Percentiles rank a stretch among this genome's conserved stretches.
Evolutionary conservation across 495 filamentous ascomycete genomes (phyloP).

Genomic region (Podospora appendiculata): DNA sequence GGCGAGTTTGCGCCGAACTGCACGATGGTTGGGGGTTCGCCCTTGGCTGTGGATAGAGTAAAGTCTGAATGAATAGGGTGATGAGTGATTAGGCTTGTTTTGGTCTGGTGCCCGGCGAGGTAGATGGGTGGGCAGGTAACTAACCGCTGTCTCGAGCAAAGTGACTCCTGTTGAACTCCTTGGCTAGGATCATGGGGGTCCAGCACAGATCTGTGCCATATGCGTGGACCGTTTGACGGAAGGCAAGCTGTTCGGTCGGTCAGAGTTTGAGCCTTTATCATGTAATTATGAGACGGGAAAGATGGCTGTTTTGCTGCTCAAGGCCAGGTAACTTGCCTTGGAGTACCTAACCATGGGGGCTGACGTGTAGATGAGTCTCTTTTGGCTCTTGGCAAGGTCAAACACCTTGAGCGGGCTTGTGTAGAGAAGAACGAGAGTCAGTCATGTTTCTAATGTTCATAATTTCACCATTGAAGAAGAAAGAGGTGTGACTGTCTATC

Average conservation of each 20-base stretch:
- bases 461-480: not conserved
- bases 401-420: constrained; percentile 53
- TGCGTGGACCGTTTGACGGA: constrained; percentile 50
- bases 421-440: no score
- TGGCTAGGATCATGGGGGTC: constrained; percentile 66
- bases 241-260: constrained; percentile 41
- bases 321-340: constrained; percentile 28
- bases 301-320: not conserved
- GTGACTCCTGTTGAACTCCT: constrained; percentile 56
- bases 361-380: constrained; percentile 46
- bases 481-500: not conserved
- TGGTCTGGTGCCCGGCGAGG: no score
- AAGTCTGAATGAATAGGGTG: constrained; percentile 20
- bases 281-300: no score
- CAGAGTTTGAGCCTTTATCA: not conserved
- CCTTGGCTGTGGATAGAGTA: constrained; percentile 28
- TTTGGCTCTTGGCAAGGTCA: constrained; percentile 42
- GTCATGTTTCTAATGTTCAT: not conserved
- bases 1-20: constrained; percentile 54
- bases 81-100: not conserved
- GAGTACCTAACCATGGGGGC: constrained; percentile 67
- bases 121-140: constrained; percentile 14
- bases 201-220: constrained; percentile 58
- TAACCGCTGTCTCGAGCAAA: constrained; percentile 52
- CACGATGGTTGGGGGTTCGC: constrained; percentile 50